These are phyloP conservation scores for Rachicladosporium sp. DNA, from an alignment of 2,329 filamentous ascomycete species.

Conservation along the genomic window DNA sequence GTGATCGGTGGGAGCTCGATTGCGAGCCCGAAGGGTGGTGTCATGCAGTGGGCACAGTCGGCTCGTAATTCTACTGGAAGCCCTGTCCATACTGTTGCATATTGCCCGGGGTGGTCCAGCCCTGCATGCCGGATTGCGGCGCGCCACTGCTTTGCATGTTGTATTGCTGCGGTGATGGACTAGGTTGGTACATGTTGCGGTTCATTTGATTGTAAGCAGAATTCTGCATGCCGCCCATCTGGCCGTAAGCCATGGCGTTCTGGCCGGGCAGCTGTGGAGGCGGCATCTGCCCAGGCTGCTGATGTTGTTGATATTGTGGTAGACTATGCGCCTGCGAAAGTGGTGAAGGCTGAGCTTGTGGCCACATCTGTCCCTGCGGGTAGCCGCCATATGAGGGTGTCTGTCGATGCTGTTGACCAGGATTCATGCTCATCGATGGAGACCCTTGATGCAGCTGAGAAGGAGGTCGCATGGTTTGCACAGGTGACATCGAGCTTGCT, in stretches of 20 bases:
- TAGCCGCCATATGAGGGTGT: slow-evolving; percentile 34
- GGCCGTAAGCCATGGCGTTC: slow-evolving; percentile 31
- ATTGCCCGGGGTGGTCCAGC: slow-evolving; percentile 29
- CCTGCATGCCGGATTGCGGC: slow-evolving; percentile 40
- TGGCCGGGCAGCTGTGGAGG: slow-evolving; percentile 37
- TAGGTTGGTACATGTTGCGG: slow-evolving; percentile 37
- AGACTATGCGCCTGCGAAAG: slow-evolving; percentile 12
- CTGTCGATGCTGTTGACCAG: slow-evolving; percentile 24
- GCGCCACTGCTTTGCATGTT: slow-evolving; percentile 26
- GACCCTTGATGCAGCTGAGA: slow-evolving; percentile 52
- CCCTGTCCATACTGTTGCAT: slow-evolving; percentile 31
- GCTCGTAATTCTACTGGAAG: slow-evolving; percentile 8
- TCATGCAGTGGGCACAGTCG: no score
- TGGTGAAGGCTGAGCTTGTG: slow-evolving; percentile 33
- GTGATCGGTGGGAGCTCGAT: no score
- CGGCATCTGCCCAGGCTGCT: slow-evolving; percentile 38
- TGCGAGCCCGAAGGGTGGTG: no score
- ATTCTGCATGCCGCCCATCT: slow-evolving; percentile 35
- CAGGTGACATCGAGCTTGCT: slow-evolving; percentile 50
- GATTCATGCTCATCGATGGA: slow-evolving; percentile 40
- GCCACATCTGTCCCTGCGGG: slow-evolving; percentile 36
- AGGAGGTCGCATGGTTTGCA: slow-evolving; percentile 30
- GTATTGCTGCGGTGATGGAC: slow-evolving; percentile 32
- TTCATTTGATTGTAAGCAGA: slow-evolving; percentile 34
- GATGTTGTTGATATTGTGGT: slow-evolving; percentile 28